Percentiles rank a stretch among this genome's conserved stretches.
These are phyloP conservation scores for Craterostigma plantagineum DNA, from an alignment of 257 asterid genomes.

Conservation along the genomic window DNA sequence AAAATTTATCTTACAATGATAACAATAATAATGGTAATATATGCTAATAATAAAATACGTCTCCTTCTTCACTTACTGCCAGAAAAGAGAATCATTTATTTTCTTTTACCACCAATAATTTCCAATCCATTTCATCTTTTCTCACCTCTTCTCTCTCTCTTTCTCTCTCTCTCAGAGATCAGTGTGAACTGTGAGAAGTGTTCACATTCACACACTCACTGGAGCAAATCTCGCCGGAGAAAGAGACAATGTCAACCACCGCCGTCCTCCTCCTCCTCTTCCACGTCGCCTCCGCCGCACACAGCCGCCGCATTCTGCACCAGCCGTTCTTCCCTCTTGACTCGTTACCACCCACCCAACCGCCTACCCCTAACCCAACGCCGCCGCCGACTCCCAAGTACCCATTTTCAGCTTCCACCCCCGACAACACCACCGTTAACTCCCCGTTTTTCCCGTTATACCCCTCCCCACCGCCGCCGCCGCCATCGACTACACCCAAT, in stretches of 20 bases:
- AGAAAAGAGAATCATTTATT: too few species aligned
- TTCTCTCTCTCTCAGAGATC: too few species aligned
- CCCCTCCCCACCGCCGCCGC: slow-evolving; percentile 45
- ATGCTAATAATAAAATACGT: too few species aligned
- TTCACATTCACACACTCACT: too few species aligned
- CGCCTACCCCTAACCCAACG: slow-evolving; percentile 34
- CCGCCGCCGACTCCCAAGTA: slow-evolving; percentile 29
- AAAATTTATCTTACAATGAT: too few species aligned
- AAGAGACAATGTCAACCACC: background rate
- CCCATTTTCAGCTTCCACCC: slow-evolving; percentile 20
- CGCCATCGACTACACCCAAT: slow-evolving; percentile 15
- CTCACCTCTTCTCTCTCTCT: background rate
- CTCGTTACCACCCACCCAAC: background rate
- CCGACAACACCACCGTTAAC: slow-evolving; percentile 12
- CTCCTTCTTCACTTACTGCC: too few species aligned
- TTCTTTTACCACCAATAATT: too few species aligned
- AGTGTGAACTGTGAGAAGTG: background rate
- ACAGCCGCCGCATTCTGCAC: slow-evolving; percentile 6
- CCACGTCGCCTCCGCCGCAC: background rate
- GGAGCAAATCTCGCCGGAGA: background rate
- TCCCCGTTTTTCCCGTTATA: slow-evolving; percentile 41
- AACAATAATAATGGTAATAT: too few species aligned
- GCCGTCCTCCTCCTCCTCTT: background rate
- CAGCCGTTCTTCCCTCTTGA: slow-evolving; percentile 6
- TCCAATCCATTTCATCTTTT: too few species aligned